phyloP scores from a whole-genome alignment of 148 eudicot species.

The Rhododendron ovatum region DNA sequence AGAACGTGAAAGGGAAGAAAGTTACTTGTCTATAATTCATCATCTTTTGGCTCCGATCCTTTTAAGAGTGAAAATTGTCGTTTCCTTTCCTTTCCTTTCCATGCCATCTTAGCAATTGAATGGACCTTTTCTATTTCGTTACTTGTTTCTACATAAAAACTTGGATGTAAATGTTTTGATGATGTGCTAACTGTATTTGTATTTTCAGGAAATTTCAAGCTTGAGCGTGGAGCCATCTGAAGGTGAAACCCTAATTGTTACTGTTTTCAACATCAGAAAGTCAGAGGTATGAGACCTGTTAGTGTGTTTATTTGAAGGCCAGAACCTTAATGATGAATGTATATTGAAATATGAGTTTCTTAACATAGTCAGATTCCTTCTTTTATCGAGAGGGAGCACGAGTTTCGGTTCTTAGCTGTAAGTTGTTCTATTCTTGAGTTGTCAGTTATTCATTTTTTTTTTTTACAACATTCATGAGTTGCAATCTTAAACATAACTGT shows the following conservation, averaged over 20 bases:
- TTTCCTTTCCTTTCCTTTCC: not conserved
- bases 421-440: slow-evolving; percentile 23
- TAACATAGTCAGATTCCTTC: slow-evolving; percentile 61
- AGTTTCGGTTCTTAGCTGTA: slow-evolving; percentile 91
- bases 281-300: slow-evolving; percentile 57
- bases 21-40: not conserved
- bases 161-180: not conserved
- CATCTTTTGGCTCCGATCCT: not conserved
- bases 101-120: not conserved
- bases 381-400: slow-evolving; percentile 83
- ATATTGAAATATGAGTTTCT: slow-evolving; percentile 9
- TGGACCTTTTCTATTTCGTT: not conserved
- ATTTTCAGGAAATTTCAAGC: slow-evolving; percentile 84
- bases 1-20: not conserved
- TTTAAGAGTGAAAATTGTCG: not conserved
- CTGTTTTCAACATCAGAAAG: slow-evolving; percentile 71
- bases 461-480: not conserved
- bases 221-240: slow-evolving; percentile 91
- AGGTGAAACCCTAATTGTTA: slow-evolving; percentile 69
- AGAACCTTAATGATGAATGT: not conserved
- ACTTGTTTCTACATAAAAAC: not conserved
- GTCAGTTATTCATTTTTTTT: not conserved
- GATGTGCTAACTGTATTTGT: not conserved
- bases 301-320: slow-evolving; percentile 5
- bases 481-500: not conserved